These are phyloP conservation scores for Vanderwaltozyma tropicalis DNA, from an alignment of 805 yeast genomes.

Conservation along the genomic window DNA sequence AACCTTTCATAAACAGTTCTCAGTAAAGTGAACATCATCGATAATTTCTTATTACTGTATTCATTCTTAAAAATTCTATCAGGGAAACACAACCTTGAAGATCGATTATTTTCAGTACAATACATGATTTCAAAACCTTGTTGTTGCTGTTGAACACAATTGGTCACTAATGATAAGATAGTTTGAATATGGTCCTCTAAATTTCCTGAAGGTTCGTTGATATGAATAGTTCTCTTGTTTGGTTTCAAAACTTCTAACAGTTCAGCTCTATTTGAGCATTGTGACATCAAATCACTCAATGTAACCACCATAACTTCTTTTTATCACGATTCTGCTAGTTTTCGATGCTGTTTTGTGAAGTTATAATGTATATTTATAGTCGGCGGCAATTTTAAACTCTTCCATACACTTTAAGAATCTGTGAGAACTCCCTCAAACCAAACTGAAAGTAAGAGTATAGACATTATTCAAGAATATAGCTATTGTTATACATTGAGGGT, in stretches of 20 bases:
- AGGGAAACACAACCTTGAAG: slow-evolving; percentile 6
- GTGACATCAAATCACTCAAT: slow-evolving; percentile 4
- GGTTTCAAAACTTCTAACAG: slow-evolving; percentile 12
- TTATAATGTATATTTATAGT: too few species aligned
- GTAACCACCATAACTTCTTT: too few species aligned
- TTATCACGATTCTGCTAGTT: too few species aligned
- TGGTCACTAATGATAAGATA: slow-evolving; percentile 10
- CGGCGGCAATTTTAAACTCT: too few species aligned
- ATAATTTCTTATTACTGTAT: slow-evolving; percentile 1
- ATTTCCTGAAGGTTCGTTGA: slow-evolving; percentile 1
- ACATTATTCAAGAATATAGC: too few species aligned
- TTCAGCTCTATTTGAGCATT: slow-evolving; percentile 4
- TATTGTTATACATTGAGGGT: too few species aligned
- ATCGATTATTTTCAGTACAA: not conserved
- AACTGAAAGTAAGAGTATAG: too few species aligned
- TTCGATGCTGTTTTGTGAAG: too few species aligned
- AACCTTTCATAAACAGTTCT: slow-evolving; percentile 6
- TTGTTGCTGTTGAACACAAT: slow-evolving; percentile 17
- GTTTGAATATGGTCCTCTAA: slow-evolving; percentile 6
- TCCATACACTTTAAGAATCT: too few species aligned
- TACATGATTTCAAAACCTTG: slow-evolving; percentile 3
- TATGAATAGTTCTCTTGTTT: slow-evolving; percentile 7
- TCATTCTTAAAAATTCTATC: not conserved
- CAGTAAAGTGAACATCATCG: slow-evolving; percentile 13
- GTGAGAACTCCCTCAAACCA: too few species aligned